Conservation (phyloP, 2,329 filamentous ascomycete species). For the Penicillium brasilianum region DNA sequence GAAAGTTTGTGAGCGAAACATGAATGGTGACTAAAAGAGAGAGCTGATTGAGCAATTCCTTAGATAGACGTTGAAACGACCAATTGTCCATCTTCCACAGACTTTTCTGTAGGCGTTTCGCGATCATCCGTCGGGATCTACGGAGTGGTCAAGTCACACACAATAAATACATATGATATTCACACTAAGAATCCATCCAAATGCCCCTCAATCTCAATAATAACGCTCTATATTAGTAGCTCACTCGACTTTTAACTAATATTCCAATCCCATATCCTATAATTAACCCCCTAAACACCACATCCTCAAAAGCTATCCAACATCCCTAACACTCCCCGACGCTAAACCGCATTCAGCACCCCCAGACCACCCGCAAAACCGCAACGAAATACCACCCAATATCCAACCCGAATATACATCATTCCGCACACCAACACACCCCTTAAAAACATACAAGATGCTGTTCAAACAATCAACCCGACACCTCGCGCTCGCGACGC, state of each 20-base stretch:
- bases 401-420: conserved; percentile 1
- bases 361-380: conserved; percentile 12
- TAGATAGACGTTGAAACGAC: neutral
- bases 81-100: neutral
- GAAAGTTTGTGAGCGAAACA: no score
- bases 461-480: conserved; percentile 17
- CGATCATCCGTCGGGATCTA: neutral
- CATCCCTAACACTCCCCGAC: conserved; percentile 11
- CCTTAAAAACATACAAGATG: conserved; percentile 15
- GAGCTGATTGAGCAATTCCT: no score
- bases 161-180: neutral
- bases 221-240: neutral
- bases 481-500: neutral
- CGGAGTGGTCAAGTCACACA: neutral
- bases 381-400: conserved; percentile 8
- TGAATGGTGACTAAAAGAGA: no score
- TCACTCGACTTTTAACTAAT: neutral
- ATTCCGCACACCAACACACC: neutral
- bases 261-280: neutral
- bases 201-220: no score
- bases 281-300: neutral
- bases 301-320: conserved; percentile 4
- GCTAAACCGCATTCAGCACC: conserved; percentile 19
- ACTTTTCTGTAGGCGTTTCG: no score
- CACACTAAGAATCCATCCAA: neutral